phyloP scores from a whole-genome alignment of 306 rosid species.

The Castanopsis chinensis region DNA sequence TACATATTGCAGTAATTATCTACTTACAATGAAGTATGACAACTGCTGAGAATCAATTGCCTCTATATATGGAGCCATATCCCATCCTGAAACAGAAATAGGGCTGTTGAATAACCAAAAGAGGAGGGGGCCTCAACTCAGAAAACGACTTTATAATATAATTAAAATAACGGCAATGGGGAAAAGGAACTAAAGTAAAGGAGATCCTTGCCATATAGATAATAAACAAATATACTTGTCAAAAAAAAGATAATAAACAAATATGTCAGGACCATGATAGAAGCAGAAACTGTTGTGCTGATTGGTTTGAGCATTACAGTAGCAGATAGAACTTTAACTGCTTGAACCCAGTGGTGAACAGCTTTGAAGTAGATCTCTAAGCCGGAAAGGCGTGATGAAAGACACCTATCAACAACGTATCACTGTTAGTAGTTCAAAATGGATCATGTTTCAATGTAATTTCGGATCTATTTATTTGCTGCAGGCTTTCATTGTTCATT shows the following conservation, averaged over 20 bases:
- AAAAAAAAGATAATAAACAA: too few relatives aligned
- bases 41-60: slow-evolving; percentile 79
- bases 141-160: not conserved
- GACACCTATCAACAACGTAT: too few relatives aligned
- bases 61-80: slow-evolving; percentile 97
- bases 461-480: not conserved
- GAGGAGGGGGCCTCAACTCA: not conserved
- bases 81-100: slow-evolving; percentile 76
- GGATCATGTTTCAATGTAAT: not conserved
- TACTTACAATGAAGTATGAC: slow-evolving; percentile 63
- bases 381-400: not conserved
- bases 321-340: not conserved
- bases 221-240: too few relatives aligned
- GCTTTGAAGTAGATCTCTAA: not conserved
- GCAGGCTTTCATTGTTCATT: not conserved
- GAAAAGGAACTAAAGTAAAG: not conserved
- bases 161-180: not conserved
- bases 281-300: not conserved
- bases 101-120: slow-evolving; percentile 13
- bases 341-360: not conserved
- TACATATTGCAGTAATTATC: not conserved
- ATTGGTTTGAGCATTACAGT: not conserved
- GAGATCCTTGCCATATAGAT: not conserved
- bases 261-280: not conserved
- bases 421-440: too few relatives aligned